Evolutionary conservation across 1,284 basidiomycete genomes (phyloP).

Genomic region (Peniophora sp.): DNA sequence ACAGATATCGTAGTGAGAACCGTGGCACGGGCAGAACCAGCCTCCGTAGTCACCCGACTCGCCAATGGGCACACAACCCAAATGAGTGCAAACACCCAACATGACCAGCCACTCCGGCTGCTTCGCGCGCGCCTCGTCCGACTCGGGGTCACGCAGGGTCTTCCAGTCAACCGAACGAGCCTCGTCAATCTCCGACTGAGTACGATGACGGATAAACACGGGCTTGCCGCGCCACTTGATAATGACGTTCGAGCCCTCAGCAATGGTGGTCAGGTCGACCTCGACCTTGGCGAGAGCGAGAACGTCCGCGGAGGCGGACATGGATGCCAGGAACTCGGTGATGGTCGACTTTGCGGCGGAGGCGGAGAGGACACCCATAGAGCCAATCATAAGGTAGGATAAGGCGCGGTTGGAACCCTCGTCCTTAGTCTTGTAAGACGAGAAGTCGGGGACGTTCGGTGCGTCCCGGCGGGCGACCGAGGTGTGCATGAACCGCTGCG

Average conservation of each 20-base stretch:
- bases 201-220: slow-evolving; percentile 98
- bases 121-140: slow-evolving; percentile 84
- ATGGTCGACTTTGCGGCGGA: slow-evolving; percentile 92
- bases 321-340: slow-evolving; percentile 91
- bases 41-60: slow-evolving; percentile 98
- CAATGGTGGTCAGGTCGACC: slow-evolving; percentile 86
- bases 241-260: slow-evolving; percentile 96
- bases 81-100: slow-evolving; percentile 97
- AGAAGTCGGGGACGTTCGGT: slow-evolving; percentile 84
- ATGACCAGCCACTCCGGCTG: slow-evolving; percentile 98
- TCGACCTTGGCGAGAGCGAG: slow-evolving; percentile 98
- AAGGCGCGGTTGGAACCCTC: slow-evolving; percentile 74
- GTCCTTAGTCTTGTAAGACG: slow-evolving; percentile 72
- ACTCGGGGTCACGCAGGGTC: slow-evolving; percentile 86
- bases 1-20: slow-evolving; percentile 97
- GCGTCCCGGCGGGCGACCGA: slow-evolving; percentile 57
- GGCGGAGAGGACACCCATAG: slow-evolving; percentile 90
- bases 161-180: slow-evolving; percentile 84
- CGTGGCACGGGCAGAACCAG: slow-evolving; percentile 99
- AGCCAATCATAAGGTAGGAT: slow-evolving; percentile 97
- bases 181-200: slow-evolving; percentile 88
- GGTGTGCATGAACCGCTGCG: slow-evolving; percentile 70
- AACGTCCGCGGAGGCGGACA: slow-evolving; percentile 97
- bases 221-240: slow-evolving; percentile 99
- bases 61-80: slow-evolving; percentile 98